Percentiles rank a stretch among this genome's conserved stretches.
phyloP scores from a whole-genome alignment of 257 asterid genomes.

The Petrea volubilis region DNA sequence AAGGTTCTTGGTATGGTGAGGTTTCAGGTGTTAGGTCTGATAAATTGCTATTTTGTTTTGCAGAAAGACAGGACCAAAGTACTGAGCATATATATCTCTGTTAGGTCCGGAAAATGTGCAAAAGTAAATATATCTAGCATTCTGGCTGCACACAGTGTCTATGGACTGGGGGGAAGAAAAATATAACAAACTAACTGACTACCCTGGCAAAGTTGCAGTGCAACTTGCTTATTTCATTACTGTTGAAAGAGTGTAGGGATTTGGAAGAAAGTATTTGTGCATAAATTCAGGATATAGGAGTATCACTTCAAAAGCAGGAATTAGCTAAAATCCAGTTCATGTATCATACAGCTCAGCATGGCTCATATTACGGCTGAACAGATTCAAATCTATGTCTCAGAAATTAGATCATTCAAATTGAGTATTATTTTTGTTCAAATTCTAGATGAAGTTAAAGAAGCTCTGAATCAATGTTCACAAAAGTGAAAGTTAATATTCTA shows the following conservation, averaged over 20 bases:
- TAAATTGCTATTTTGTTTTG: neutral
- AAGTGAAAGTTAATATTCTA: neutral
- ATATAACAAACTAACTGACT: neutral
- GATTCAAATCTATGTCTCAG: neutral
- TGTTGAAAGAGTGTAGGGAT: neutral
- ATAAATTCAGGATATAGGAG: neutral
- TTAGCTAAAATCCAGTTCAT: neutral
- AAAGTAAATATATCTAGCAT: neutral
- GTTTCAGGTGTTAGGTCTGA: neutral
- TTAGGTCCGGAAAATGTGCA: neutral
- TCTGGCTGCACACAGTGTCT: neutral
- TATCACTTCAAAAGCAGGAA: neutral
- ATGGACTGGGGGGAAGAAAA: neutral
- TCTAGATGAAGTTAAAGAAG: neutral
- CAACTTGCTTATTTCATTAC: neutral
- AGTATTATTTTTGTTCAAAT: neutral
- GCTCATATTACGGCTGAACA: neutral
- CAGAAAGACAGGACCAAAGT: neutral
- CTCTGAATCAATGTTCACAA: neutral
- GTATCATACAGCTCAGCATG: neutral
- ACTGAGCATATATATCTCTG: neutral
- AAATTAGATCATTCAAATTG: neutral
- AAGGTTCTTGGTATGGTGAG: neutral
- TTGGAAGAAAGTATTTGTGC: neutral
- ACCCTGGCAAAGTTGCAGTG: neutral